Evolutionary conservation across 2,329 filamentous ascomycete species (phyloP), one percentile per base, ranked within the genome.

Genomic region (Amesomyces nigricolor): DNA sequence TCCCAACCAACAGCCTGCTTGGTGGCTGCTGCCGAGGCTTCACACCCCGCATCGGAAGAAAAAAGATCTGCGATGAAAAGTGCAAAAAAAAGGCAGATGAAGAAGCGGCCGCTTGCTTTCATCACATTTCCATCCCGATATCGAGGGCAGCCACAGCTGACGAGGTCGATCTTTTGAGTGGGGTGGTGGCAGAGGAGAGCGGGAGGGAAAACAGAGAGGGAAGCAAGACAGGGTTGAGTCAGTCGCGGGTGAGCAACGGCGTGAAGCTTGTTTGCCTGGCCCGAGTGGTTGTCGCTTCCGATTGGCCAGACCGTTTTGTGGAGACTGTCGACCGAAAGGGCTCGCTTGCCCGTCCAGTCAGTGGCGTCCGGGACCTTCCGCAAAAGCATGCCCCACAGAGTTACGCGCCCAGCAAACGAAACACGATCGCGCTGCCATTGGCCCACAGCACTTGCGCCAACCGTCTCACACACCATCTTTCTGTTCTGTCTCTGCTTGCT

Each of bases 401-500:
- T 50, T 63, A 63, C 58, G 61, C 59, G 61, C 61, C 59, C 50
- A 54, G 39, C 44, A 61, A 63, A 63, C 61, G 42, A 60, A 61
- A 60, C 56, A 40, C 16, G 40, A 26, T 45, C 40, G 38, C 37
- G 30, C 40, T 47, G 26, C 53, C 50, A 63, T 61, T 63, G 61
- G 58, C 50, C 39, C 22, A 22, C 54, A 17, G 16, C n/a, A 22
- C 39, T 44, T 49, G 40, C 19, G 53, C 47, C 40, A 30, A 42
- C 55, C 54, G 16, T 57, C 51, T 40, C 49, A 26, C 52, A 48
- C 48, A 43, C 56, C 56, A 48, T 22, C 49, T 46, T 42, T 10
- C 5, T 40, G 30, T 51, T 37, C 32, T 39, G 42, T 9, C 22
- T 47, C 22, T 47, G 17, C 45, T 48, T 47, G 47, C 44, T 17